Evolutionary conservation across 2,329 filamentous ascomycete genomes (phyloP).

Genomic region (Fusarium sororula): DNA sequence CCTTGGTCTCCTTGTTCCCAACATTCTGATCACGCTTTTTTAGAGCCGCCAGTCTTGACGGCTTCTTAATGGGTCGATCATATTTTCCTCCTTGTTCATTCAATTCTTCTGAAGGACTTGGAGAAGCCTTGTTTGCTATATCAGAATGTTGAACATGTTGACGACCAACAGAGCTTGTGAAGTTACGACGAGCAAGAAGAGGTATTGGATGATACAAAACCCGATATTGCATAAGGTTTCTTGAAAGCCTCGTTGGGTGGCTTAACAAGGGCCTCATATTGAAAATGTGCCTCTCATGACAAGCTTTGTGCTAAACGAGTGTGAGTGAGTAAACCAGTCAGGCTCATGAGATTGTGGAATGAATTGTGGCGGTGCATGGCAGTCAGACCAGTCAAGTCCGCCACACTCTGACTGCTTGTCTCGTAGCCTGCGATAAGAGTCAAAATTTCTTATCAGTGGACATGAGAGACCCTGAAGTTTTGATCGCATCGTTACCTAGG

Average conservation of each 20-base stretch:
- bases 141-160: slow-evolving; percentile 12
- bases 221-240: neutral
- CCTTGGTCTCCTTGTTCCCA: neutral
- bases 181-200: slow-evolving; percentile 8
- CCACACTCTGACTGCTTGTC: slow-evolving; percentile 23
- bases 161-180: slow-evolving; percentile 19
- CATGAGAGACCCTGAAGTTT: neutral
- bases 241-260: slow-evolving; percentile 25
- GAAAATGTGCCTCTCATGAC: slow-evolving; percentile 30
- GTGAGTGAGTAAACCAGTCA: slow-evolving; percentile 14
- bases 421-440: slow-evolving; percentile 17
- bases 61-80: neutral
- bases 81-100: neutral
- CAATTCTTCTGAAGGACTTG: neutral
- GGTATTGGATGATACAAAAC: neutral
- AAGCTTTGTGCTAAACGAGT: slow-evolving; percentile 5
- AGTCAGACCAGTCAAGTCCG: slow-evolving; percentile 1
- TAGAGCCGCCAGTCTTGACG: slow-evolving; percentile 37
- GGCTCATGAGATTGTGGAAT: slow-evolving; percentile 21
- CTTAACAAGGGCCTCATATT: slow-evolving; percentile 33
- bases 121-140: neutral
- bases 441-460: slow-evolving; percentile 25
- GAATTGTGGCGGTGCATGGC: slow-evolving; percentile 22
- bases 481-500: neutral
- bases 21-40: slow-evolving; percentile 28